Conservation (phyloP, 129 eudicot species). For the Oenanthe sinensis region DNA sequence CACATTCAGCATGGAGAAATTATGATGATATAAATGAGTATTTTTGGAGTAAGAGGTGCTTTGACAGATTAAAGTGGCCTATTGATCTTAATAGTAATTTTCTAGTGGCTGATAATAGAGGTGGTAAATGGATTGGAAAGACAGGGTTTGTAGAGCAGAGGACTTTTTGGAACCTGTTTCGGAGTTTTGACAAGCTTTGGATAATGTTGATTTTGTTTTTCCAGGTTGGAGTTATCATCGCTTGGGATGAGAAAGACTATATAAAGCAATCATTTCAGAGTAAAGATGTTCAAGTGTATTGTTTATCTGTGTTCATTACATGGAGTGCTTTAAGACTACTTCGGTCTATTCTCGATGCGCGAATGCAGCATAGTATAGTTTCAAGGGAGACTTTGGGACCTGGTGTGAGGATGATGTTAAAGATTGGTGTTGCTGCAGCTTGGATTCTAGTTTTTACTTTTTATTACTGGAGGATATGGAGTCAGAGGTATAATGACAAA, state of each 20-base stretch:
- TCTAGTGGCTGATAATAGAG: conserved; percentile 46
- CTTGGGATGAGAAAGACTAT: conserved; percentile 45
- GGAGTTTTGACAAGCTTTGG: conserved; percentile 90
- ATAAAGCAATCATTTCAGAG: conserved; percentile 57
- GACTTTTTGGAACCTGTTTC: conserved; percentile 72
- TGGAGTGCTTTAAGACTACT: conserved; percentile 77
- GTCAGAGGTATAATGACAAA: conserved; percentile 45
- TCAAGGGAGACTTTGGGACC: conserved; percentile 70
- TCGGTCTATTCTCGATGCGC: conserved; percentile 63
- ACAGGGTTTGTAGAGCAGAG: conserved; percentile 89
- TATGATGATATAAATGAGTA: conserved; percentile 84
- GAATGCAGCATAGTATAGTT: conserved; percentile 71
- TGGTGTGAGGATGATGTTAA: conserved; percentile 70
- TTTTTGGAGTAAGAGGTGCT: conserved; percentile 86
- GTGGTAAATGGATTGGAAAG: conserved; percentile 62
- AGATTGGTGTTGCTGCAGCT: conserved; percentile 48
- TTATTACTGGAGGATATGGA: conserved; percentile 57
- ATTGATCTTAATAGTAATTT: conserved; percentile 58
- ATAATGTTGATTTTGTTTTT: conserved; percentile 71
- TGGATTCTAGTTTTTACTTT: conserved; percentile 68
- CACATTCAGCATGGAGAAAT: conserved; percentile 76
- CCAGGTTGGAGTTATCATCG: conserved; percentile 59
- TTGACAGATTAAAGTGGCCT: conserved; percentile 69
- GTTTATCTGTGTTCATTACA: conserved; percentile 63
- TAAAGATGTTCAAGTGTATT: conserved; percentile 48